Evolutionary conservation across 345 rosid genomes (phyloP).

Genomic region (Garcia nutans): DNA sequence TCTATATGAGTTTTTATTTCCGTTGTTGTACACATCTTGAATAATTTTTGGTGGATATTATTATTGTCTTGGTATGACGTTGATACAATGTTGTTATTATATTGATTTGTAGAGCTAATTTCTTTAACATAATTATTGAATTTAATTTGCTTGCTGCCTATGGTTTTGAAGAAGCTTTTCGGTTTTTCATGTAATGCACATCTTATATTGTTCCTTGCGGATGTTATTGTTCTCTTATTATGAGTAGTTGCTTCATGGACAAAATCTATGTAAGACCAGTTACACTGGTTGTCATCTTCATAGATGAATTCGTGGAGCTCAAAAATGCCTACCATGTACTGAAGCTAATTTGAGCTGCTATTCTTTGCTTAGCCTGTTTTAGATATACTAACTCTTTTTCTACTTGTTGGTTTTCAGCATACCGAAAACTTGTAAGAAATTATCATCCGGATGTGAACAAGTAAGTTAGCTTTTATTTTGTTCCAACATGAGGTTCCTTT

Average conservation of each 20-base stretch:
- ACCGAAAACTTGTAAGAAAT: slow-evolving; percentile 92
- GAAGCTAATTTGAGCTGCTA: too few relatives aligned
- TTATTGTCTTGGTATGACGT: too few relatives aligned
- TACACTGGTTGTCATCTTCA: too few relatives aligned
- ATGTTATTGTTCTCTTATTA: not conserved
- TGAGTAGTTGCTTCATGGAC: too few relatives aligned
- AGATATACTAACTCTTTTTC: not conserved
- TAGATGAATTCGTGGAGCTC: not conserved
- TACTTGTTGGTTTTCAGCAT: slow-evolving; percentile 53
- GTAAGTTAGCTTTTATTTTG: slow-evolving; percentile 38
- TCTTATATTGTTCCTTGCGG: not conserved
- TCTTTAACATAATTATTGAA: too few relatives aligned
- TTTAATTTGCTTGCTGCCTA: too few relatives aligned
- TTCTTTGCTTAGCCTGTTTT: not conserved
- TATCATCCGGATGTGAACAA: slow-evolving; percentile 98
- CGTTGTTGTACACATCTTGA: too few relatives aligned
- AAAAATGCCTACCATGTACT: not conserved
- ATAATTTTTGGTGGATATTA: too few relatives aligned
- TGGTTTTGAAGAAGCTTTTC: not conserved
- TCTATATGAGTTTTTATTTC: too few relatives aligned
- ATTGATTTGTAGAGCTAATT: too few relatives aligned
- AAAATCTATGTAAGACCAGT: too few relatives aligned
- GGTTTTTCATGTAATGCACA: not conserved
- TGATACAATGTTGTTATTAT: too few relatives aligned
- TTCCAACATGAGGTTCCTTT: not conserved